These are phyloP conservation scores for Kernera saxatilis DNA, from an alignment of 345 rosid genomes.

Conservation along the genomic window DNA sequence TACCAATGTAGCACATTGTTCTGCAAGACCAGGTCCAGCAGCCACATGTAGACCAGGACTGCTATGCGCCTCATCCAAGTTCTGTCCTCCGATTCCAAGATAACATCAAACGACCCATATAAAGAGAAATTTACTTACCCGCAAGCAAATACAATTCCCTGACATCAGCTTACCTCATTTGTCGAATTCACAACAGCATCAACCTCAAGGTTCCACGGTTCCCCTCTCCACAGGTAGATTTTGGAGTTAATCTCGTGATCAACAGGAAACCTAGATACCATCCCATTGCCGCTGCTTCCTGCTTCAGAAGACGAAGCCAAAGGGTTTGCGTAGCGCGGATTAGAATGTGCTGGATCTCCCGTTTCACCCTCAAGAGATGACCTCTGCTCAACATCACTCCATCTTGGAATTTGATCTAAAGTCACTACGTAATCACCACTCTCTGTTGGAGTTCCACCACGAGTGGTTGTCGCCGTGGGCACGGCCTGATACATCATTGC, in stretches of 20 bases:
- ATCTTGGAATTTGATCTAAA: slow-evolving; percentile 83
- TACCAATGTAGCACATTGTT: slow-evolving; percentile 89
- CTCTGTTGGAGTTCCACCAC: slow-evolving; percentile 52
- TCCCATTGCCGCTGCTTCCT: slow-evolving; percentile 48
- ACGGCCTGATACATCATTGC: slow-evolving; percentile 59
- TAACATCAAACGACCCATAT: neutral
- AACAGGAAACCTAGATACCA: slow-evolving; percentile 76
- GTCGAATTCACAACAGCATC: slow-evolving; percentile 98
- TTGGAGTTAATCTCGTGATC: slow-evolving; percentile 78
- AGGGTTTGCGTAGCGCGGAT: slow-evolving; percentile 66
- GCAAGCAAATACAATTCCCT: neutral
- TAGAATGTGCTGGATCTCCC: slow-evolving; percentile 56
- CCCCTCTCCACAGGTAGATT: slow-evolving; percentile 91
- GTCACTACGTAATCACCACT: slow-evolving; percentile 66
- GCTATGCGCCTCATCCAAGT: slow-evolving; percentile 84
- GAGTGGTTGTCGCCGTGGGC: slow-evolving; percentile 44
- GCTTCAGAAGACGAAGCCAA: slow-evolving; percentile 48
- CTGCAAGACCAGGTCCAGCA: slow-evolving; percentile 96
- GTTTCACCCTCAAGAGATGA: slow-evolving; percentile 45
- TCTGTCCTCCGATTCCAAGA: slow-evolving; percentile 45
- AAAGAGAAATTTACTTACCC: neutral
- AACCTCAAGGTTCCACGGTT: slow-evolving; percentile 96
- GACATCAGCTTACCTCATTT: slow-evolving; percentile 64
- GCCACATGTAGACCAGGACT: slow-evolving; percentile 93
- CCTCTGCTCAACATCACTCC: slow-evolving; percentile 82